Base-by-base conservation (phyloP, 2,329 filamentous ascomycete species). In the Ambrosiella beaveri region DNA sequence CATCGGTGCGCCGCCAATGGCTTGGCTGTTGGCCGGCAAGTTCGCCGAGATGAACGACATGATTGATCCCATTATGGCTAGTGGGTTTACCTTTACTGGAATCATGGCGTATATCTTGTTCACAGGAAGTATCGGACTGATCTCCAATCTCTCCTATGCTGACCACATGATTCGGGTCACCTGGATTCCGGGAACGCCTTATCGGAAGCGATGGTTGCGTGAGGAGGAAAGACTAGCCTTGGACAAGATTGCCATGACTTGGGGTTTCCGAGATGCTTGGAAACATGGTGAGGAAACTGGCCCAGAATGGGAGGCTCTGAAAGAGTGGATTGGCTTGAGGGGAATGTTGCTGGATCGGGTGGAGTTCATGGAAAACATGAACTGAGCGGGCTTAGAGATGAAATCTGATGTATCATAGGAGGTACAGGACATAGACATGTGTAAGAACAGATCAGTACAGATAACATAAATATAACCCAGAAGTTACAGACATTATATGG, bases 161-260 rank as follows among this genome's bases (percentile, higher is more conserved):
- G 90, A 97, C 68, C 89, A 97, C 70, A 95, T 96, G 87, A 84
- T 85, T 65, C 81, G 93, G 17, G 88, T 97, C 4, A 90, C 88
- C 1, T 98, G 93, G 93, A 77, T 85, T 7, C 81, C 81, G 0
- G 93, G 93, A 9, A 84, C 88, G 39, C 85, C 87, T 19, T 72
- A 97, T 62, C 78, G 85, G 62, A 79, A 88, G 65, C 79, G 93
- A 12, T 97, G 90, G 86, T 69, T 95, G 57, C 77, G 88, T 39
- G 93, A 97, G 68, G 89, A 95, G 63, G 90, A 98, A 74, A 77
- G 93, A 27, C 86, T 84, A 2, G 88, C 89, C 0, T 74, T 95
- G 63, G 93, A 98, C 72, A 82, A 80, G 66, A 80, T 98, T 59
- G 89, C 90, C 0, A 80, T 84, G 63, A 85, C 88, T 0, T 98